A percentile compares a stretch with the other conserved stretches of the same genome.
Conservation (phyloP, 2,329 filamentous ascomycete genomes). For the Aspergillus pseudonomiae region DNA sequence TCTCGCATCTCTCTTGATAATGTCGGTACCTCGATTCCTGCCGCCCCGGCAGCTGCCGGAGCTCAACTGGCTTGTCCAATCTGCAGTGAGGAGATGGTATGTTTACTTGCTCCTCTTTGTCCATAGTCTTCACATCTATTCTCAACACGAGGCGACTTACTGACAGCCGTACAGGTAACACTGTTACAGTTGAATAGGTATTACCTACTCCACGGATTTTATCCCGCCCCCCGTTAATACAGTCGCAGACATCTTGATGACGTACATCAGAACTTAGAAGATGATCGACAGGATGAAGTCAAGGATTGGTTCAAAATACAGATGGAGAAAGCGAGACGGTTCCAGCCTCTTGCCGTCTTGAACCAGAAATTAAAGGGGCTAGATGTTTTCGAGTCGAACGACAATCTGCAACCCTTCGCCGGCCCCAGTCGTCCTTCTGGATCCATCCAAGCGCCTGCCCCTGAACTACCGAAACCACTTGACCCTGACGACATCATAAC, state of each 20-base stretch:
- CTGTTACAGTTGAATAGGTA: conserved; percentile 86
- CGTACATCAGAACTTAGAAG: conserved; percentile 84
- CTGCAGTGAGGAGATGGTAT: conserved; percentile 95
- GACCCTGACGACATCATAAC: conserved; percentile 92
- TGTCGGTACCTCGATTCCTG: conserved; percentile 54
- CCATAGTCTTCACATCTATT: not conserved
- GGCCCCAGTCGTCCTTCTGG: conserved; percentile 37
- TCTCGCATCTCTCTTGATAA: conserved; percentile 76
- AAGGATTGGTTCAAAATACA: conserved; percentile 97
- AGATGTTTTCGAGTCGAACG: conserved; percentile 93
- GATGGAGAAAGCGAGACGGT: conserved; percentile 88
- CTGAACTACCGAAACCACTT: conserved; percentile 45
- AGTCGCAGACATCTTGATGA: conserved; percentile 75
- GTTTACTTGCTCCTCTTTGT: conserved; percentile 21
- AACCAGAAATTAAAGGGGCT: conserved; percentile 93
- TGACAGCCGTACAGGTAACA: conserved; percentile 66
- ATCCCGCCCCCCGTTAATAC: conserved; percentile 25
- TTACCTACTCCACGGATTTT: conserved; percentile 8
- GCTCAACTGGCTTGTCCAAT: conserved; percentile 89
- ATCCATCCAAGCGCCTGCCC: conserved; percentile 25
- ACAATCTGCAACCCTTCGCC: conserved; percentile 55
- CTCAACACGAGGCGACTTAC: not conserved
- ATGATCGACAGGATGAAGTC: conserved; percentile 87
- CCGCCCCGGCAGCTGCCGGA: conserved; percentile 58
- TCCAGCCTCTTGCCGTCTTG: conserved; percentile 85